Conservation (phyloP, 1,284 basidiomycete genomes). For the Apiotrichum montevideense region DNA sequence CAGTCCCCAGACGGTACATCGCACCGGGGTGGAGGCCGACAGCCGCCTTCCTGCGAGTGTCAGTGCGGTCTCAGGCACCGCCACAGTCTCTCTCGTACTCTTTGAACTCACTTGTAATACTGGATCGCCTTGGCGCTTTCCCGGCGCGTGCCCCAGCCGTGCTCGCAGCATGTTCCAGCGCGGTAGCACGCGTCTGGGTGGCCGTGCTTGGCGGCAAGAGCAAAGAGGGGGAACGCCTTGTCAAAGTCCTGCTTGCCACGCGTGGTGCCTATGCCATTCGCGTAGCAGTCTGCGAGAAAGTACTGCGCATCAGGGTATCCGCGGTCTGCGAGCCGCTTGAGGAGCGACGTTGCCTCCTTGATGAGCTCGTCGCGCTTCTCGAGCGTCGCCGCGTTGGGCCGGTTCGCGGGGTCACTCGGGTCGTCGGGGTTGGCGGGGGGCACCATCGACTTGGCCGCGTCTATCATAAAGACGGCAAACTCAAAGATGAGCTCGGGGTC, state of each 20-base stretch:
- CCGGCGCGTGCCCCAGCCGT: constrained; percentile 94
- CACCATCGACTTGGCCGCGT: constrained; percentile 75
- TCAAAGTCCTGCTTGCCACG: constrained; percentile 92
- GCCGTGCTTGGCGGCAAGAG: constrained; percentile 95
- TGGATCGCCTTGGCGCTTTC: constrained; percentile 87
- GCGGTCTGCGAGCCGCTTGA: constrained; percentile 86
- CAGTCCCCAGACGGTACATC: constrained; percentile 93
- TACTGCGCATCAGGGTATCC: constrained; percentile 93
- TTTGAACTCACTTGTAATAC: constrained; percentile 61
- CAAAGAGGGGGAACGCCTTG: constrained; percentile 90
- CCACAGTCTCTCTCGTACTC: too few relatives aligned
- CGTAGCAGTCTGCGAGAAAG: constrained; percentile 95
- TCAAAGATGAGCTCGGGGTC: constrained; percentile 97
- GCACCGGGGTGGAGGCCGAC: constrained; percentile 87
- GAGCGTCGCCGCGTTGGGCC: constrained; percentile 63
- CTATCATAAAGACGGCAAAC: constrained; percentile 97
- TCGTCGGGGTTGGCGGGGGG: constrained; percentile 35
- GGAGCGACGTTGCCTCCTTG: constrained; percentile 74
- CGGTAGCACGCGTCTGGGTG: constrained; percentile 94
- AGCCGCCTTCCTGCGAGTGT: constrained; percentile 65
- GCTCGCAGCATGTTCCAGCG: constrained; percentile 95
- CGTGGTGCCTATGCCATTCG: constrained; percentile 88
- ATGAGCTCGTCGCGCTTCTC: constrained; percentile 84
- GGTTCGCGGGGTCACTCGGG: constrained; percentile 16
- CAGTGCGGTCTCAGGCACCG: not conserved